phyloP scores from a whole-genome alignment of 108 stramenopile species.

The Chaetoceros tenuissimus region DNA sequence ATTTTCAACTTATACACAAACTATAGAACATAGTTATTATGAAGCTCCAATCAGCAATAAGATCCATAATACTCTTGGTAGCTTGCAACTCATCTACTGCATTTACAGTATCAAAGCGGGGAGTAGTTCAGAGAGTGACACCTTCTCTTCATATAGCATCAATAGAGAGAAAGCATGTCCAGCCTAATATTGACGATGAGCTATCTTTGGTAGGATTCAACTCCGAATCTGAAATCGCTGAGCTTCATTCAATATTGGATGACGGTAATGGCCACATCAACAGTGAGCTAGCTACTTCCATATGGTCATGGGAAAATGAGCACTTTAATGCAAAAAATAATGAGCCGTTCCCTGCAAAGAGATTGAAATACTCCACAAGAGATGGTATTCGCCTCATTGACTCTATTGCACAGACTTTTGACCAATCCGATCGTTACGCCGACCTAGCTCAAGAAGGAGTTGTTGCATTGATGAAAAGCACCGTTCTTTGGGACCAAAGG shows the following conservation, averaged over 20 bases:
- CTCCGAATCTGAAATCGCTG: neutral
- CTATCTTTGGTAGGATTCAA: neutral
- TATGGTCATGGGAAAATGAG: constrained; percentile 52
- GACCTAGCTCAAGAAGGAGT: constrained; percentile 64
- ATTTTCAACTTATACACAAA: too few species aligned
- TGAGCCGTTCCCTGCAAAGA: neutral
- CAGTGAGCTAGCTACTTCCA: constrained; percentile 40
- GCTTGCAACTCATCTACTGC: too few species aligned
- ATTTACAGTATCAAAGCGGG: too few species aligned
- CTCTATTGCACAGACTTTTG: constrained; percentile 18
- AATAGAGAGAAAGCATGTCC: too few species aligned
- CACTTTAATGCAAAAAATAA: constrained; percentile 3
- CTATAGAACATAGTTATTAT: too few species aligned
- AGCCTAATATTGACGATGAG: neutral
- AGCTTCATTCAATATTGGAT: constrained; percentile 37
- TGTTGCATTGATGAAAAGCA: constrained; percentile 43
- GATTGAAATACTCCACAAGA: constrained; percentile 32
- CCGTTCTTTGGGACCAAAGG: constrained; percentile 11
- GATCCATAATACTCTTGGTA: too few species aligned
- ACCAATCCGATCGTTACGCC: constrained; percentile 8
- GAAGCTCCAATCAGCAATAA: too few species aligned
- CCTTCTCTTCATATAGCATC: too few species aligned
- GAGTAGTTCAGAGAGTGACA: too few species aligned
- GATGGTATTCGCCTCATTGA: constrained; percentile 53
- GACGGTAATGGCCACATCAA: constrained; percentile 52